Conservation (phyloP, 2,329 filamentous ascomycete genomes). For the Aspergillus caelatus region DNA sequence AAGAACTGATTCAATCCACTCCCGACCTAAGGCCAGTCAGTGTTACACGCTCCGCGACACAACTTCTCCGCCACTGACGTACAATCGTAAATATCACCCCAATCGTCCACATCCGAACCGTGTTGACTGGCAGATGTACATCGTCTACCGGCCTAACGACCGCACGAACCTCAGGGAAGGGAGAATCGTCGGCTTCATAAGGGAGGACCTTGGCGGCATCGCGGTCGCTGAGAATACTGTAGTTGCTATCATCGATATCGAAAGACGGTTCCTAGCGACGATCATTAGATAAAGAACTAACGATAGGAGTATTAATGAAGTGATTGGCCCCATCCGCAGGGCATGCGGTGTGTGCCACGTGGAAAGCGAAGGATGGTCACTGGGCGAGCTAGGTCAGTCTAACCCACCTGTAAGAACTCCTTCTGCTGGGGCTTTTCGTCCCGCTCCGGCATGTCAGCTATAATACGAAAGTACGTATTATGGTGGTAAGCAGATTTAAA, state of each 20-base stretch:
- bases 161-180: conserved; percentile 42
- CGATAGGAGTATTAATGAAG: not conserved
- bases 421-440: conserved; percentile 6
- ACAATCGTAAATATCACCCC: conserved; percentile 43
- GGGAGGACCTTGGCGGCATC: conserved; percentile 37
- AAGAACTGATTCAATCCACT: conserved; percentile 45
- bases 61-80: conserved; percentile 13
- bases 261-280: conserved; percentile 16
- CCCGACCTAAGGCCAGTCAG: conserved; percentile 30
- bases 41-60: not conserved
- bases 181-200: conserved; percentile 42
- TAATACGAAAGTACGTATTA: not conserved
- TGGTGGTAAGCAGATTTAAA: not conserved
- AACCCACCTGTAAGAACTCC: conserved; percentile 6
- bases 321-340: not conserved
- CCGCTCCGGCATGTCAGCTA: not conserved
- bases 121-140: conserved; percentile 34
- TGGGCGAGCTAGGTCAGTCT: not conserved
- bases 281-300: not conserved
- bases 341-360: not conserved
- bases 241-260: conserved; percentile 18
- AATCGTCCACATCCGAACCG: conserved; percentile 42
- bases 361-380: not conserved
- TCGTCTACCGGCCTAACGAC: conserved; percentile 39
- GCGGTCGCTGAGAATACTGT: conserved; percentile 32